phyloP scores from a whole-genome alignment of 2,329 filamentous ascomycete genomes.

The Fusarium oligoseptatum region DNA sequence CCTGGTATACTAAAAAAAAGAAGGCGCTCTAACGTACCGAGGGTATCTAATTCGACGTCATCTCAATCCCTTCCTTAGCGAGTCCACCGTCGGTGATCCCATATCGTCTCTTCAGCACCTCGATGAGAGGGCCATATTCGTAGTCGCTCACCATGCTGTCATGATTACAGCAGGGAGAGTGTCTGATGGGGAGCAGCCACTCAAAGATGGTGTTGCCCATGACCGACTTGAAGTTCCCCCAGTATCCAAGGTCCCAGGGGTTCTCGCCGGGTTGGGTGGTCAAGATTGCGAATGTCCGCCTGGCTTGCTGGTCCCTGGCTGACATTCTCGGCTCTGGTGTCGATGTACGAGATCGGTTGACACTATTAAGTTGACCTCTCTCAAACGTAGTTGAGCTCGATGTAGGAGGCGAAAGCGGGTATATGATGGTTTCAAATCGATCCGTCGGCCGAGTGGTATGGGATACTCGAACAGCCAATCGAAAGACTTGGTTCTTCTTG shows the following conservation, averaged over 20 bases:
- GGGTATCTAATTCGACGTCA: conserved; percentile 39
- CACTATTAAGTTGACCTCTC: conserved; percentile 5
- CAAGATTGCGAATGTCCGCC: conserved; percentile 83
- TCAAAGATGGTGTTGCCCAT: conserved; percentile 81
- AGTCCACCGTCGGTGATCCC: conserved; percentile 36
- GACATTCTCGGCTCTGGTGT: conserved; percentile 27
- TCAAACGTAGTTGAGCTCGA: conserved; percentile 16
- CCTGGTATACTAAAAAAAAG: neutral
- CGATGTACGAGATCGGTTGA: conserved; percentile 28
- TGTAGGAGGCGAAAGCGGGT: conserved; percentile 63
- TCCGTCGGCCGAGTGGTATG: conserved; percentile 57
- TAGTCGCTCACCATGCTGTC: conserved; percentile 76
- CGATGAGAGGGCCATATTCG: conserved; percentile 72
- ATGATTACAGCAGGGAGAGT: conserved; percentile 81
- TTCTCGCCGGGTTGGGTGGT: conserved; percentile 81
- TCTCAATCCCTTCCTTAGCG: conserved; percentile 36
- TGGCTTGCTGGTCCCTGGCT: conserved; percentile 61
- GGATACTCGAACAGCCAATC: conserved; percentile 81
- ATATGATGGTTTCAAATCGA: conserved; percentile 67
- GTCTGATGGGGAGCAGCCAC: conserved; percentile 83
- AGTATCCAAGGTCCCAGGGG: conserved; percentile 82
- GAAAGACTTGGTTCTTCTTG: conserved; percentile 72
- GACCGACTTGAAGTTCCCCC: conserved; percentile 80
- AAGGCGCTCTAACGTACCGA: conserved; percentile 2
- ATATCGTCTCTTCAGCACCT: conserved; percentile 63